Conservation (phyloP, 2,329 filamentous ascomycete species). For the Phaeosphaeriaceae sp. region DNA sequence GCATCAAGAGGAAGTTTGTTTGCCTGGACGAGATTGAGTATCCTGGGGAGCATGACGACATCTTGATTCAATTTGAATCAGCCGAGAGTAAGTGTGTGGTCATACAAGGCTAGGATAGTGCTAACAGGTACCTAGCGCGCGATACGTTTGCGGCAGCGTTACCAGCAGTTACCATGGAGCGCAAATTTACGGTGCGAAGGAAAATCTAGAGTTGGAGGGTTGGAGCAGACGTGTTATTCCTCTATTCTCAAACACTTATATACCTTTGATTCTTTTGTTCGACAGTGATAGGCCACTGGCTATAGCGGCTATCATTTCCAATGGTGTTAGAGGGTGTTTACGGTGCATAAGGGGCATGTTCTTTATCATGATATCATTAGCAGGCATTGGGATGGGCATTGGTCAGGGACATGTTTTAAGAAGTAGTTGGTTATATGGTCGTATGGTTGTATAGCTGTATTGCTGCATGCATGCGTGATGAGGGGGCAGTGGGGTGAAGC, state of each 20-base stretch:
- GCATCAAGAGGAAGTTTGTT: slow-evolving; percentile 73
- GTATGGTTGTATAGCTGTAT: too few species aligned
- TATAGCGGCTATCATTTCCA: background rate
- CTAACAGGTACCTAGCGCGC: slow-evolving; percentile 48
- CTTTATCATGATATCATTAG: slow-evolving; percentile 1
- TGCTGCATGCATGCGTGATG: too few species aligned
- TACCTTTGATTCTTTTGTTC: background rate
- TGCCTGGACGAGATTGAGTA: slow-evolving; percentile 88
- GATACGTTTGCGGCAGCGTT: slow-evolving; percentile 55
- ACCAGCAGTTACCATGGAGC: slow-evolving; percentile 50
- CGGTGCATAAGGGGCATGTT: background rate
- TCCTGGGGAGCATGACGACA: slow-evolving; percentile 91
- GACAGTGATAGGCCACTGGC: background rate
- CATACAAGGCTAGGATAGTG: background rate
- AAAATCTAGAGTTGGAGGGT: slow-evolving; percentile 36
- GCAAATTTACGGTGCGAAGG: slow-evolving; percentile 53
- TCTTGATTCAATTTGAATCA: slow-evolving; percentile 82
- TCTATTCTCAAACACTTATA: background rate
- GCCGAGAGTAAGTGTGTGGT: slow-evolving; percentile 68
- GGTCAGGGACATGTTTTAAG: background rate
- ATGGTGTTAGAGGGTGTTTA: background rate
- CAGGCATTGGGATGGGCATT: background rate
- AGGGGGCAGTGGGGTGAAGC: too few species aligned
- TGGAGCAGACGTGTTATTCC: too few species aligned
- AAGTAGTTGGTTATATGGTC: background rate